Evolutionary conservation across 495 filamentous ascomycete genomes (phyloP).

Genomic region (Niebla homalea): DNA sequence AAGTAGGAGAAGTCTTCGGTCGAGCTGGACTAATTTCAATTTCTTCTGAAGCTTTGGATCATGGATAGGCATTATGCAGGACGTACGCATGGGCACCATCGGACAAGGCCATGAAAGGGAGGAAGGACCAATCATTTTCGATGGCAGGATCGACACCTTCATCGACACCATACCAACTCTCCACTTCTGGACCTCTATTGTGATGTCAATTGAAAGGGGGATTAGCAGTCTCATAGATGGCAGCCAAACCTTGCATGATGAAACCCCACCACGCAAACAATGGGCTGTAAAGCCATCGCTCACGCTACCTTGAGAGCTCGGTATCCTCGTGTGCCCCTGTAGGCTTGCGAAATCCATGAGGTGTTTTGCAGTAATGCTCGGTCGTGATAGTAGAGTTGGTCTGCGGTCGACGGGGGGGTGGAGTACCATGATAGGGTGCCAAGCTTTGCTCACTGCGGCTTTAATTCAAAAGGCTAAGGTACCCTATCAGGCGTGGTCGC

Average conservation of each 20-base stretch:
- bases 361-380: no score
- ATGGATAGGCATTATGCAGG: background rate
- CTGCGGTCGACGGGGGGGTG: no score
- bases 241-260: slow-evolving; percentile 70
- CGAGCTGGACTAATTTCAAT: slow-evolving; percentile 36
- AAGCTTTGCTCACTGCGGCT: no score
- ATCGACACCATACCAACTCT: slow-evolving; percentile 72
- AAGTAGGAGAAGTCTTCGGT: slow-evolving; percentile 98
- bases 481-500: no score
- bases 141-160: slow-evolving; percentile 66
- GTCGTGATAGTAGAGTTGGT: no score
- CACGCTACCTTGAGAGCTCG: no score
- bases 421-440: no score
- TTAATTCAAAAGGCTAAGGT: no score
- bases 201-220: background rate
- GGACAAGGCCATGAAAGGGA: slow-evolving; percentile 96
- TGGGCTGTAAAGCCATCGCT: slow-evolving; percentile 19
- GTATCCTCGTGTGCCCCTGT: no score
- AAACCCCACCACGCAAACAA: slow-evolving; percentile 90
- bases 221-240: background rate
- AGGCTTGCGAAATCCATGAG: no score
- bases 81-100: slow-evolving; percentile 89
- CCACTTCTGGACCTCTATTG: slow-evolving; percentile 82
- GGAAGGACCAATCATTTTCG: slow-evolving; percentile 82
- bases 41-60: background rate